These are phyloP conservation scores for Linaria vulgaris DNA, from an alignment of 257 asterid species.

Conservation along the genomic window DNA sequence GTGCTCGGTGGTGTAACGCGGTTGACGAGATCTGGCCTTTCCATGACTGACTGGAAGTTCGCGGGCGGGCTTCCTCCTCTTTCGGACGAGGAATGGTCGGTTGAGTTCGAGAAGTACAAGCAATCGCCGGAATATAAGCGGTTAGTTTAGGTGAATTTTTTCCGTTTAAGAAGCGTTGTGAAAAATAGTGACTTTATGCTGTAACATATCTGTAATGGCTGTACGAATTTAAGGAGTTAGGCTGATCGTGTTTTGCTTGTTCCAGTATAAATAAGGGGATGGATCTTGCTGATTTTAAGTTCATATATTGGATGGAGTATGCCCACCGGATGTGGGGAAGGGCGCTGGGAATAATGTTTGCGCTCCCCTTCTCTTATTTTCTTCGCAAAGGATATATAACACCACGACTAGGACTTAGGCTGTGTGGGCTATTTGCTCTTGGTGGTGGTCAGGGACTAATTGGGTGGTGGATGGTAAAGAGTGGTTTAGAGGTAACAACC, in stretches of 20 bases:
- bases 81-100: slow-evolving; percentile 75
- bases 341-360: slow-evolving; percentile 91
- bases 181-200: background rate
- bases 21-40: slow-evolving; percentile 89
- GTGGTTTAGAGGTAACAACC: slow-evolving; percentile 88
- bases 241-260: slow-evolving; percentile 10
- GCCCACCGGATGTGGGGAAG: slow-evolving; percentile 99
- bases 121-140: slow-evolving; percentile 87
- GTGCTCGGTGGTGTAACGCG: slow-evolving; percentile 94
- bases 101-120: slow-evolving; percentile 89
- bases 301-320: slow-evolving; percentile 99
- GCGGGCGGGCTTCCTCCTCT: slow-evolving; percentile 91
- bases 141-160: slow-evolving; percentile 36
- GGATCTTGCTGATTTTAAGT: slow-evolving; percentile 82
- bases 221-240: slow-evolving; percentile 4
- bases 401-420: slow-evolving; percentile 63
- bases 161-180: background rate
- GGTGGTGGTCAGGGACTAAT: slow-evolving; percentile 98
- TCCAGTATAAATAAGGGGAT: slow-evolving; percentile 86
- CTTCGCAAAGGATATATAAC: slow-evolving; percentile 94
- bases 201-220: slow-evolving; percentile 2
- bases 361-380: slow-evolving; percentile 89
- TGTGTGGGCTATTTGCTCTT: slow-evolving; percentile 84
- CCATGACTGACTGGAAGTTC: slow-evolving; percentile 99
- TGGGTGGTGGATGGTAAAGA: slow-evolving; percentile 99